Evolutionary conservation across 306 rosid species (phyloP).

Genomic region (Quillaja saponaria): DNA sequence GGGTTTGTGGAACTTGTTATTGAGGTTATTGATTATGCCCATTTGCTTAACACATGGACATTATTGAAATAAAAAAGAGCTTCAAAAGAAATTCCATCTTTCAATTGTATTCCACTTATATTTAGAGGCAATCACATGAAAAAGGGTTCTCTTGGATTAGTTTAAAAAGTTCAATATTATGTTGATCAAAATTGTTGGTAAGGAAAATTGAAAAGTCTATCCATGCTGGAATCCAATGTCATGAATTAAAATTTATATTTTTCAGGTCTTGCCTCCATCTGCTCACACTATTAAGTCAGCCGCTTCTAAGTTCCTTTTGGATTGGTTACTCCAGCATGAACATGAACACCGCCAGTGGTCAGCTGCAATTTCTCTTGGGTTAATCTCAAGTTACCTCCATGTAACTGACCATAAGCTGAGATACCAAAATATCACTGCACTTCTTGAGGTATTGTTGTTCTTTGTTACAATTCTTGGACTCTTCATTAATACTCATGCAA

Average conservation of each 20-base stretch:
- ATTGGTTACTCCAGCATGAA: slow-evolving; percentile 86
- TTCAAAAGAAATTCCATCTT: slow-evolving; percentile 25
- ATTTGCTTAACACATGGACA: not conserved
- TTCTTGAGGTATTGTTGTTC: slow-evolving; percentile 67
- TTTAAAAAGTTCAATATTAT: too few relatives aligned
- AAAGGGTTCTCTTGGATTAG: too few relatives aligned
- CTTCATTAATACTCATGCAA: too few relatives aligned
- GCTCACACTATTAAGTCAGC: slow-evolving; percentile 82
- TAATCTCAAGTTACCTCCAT: slow-evolving; percentile 86
- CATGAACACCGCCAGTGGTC: slow-evolving; percentile 93
- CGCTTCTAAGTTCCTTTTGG: slow-evolving; percentile 86
- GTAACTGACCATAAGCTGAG: slow-evolving; percentile 88
- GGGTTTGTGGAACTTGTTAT: slow-evolving; percentile 21
- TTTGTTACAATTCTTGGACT: too few relatives aligned
- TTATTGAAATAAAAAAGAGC: slow-evolving; percentile 29
- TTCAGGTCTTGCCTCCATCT: slow-evolving; percentile 84
- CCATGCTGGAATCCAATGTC: too few relatives aligned
- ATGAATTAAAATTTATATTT: too few relatives aligned
- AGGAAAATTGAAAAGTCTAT: too few relatives aligned
- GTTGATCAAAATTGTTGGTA: too few relatives aligned
- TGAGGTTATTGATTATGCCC: slow-evolving; percentile 13
- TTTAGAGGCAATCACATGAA: too few relatives aligned
- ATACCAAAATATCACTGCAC: slow-evolving; percentile 71
- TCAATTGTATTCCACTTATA: too few relatives aligned
- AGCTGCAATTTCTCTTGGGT: slow-evolving; percentile 92